Conservation (phyloP, 345 rosid species). For the Erodium maritimum region DNA sequence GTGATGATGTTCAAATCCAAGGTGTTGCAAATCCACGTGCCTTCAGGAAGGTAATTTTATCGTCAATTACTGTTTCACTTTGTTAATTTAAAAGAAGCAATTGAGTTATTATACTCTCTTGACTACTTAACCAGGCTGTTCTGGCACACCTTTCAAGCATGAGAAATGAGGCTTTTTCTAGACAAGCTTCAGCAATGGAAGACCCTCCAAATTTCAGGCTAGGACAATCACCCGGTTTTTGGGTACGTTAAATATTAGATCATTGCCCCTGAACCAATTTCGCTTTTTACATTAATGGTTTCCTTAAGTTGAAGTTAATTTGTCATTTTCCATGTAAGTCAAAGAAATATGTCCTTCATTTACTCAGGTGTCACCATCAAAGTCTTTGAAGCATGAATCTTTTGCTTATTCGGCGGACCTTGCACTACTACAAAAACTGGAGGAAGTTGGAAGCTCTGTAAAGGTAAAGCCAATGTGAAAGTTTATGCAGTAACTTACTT, state of each 20-base stretch:
- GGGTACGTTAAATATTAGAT: slow-evolving; percentile 17
- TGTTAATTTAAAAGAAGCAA: not conserved
- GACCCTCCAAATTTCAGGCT: slow-evolving; percentile 33
- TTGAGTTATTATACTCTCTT: not conserved
- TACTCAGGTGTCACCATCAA: slow-evolving; percentile 42
- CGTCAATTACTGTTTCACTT: not conserved
- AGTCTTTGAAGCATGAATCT: slow-evolving; percentile 22
- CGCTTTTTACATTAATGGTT: not conserved
- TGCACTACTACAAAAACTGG: slow-evolving; percentile 41
- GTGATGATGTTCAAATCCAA: slow-evolving; percentile 59
- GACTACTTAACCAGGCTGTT: slow-evolving; percentile 34
- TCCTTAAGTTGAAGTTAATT: not conserved
- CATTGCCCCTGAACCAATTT: not conserved
- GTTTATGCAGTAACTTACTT: not conserved
- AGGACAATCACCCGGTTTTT: slow-evolving; percentile 22
- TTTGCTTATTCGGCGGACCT: slow-evolving; percentile 26
- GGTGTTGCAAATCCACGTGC: slow-evolving; percentile 54
- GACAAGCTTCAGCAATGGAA: slow-evolving; percentile 34
- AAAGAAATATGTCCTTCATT: not conserved
- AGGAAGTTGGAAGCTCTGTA: slow-evolving; percentile 52
- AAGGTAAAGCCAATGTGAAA: slow-evolving; percentile 25
- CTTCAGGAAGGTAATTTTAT: slow-evolving; percentile 41
- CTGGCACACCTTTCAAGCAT: slow-evolving; percentile 40
- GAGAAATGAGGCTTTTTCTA: slow-evolving; percentile 41
- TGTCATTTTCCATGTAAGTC: not conserved